Percentiles rank a stretch among this genome's conserved stretches.
Conservation (phyloP, 2,329 filamentous ascomycete species). For the Ciborinia camelliae region DNA sequence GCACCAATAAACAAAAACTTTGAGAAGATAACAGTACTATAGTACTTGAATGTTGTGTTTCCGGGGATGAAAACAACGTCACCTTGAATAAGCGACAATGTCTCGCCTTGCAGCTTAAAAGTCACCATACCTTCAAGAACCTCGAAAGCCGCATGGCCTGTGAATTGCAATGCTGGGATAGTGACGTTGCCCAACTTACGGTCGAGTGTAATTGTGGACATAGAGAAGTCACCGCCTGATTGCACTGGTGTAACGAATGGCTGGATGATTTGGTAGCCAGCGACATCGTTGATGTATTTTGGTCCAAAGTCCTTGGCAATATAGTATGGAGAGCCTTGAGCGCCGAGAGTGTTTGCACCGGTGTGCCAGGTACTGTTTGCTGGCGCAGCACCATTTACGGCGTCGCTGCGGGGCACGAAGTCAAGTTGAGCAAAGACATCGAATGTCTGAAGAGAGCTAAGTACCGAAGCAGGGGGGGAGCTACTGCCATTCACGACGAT, state of each 20-base stretch:
- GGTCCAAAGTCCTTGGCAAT: conserved; percentile 47
- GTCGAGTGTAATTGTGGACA: conserved; percentile 44
- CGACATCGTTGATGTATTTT: conserved; percentile 42
- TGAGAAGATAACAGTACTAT: conserved; percentile 31
- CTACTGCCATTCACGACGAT: background rate
- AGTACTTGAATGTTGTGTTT: conserved; percentile 39
- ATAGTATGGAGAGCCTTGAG: conserved; percentile 41
- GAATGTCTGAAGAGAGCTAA: conserved; percentile 40
- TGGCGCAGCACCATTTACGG: conserved; percentile 43
- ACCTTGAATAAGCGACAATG: conserved; percentile 35
- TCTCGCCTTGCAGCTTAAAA: conserved; percentile 38
- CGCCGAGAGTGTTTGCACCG: conserved; percentile 39
- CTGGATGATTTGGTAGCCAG: conserved; percentile 44
- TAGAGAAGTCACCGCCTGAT: conserved; percentile 43
- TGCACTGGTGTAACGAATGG: conserved; percentile 43
- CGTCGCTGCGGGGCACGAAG: conserved; percentile 42
- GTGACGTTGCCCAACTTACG: conserved; percentile 23
- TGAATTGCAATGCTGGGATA: conserved; percentile 30
- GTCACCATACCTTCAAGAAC: conserved; percentile 40
- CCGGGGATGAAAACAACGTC: conserved; percentile 42
- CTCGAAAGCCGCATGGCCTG: conserved; percentile 40
- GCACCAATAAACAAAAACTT: conserved; percentile 27
- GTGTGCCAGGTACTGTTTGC: conserved; percentile 41
- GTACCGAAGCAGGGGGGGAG: conserved; percentile 30
- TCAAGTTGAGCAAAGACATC: conserved; percentile 45